A percentile compares a stretch with the other conserved stretches of the same genome.
phyloP scores from a whole-genome alignment of 2,329 filamentous ascomycete genomes.

The Hymenoscyphus repandus region DNA sequence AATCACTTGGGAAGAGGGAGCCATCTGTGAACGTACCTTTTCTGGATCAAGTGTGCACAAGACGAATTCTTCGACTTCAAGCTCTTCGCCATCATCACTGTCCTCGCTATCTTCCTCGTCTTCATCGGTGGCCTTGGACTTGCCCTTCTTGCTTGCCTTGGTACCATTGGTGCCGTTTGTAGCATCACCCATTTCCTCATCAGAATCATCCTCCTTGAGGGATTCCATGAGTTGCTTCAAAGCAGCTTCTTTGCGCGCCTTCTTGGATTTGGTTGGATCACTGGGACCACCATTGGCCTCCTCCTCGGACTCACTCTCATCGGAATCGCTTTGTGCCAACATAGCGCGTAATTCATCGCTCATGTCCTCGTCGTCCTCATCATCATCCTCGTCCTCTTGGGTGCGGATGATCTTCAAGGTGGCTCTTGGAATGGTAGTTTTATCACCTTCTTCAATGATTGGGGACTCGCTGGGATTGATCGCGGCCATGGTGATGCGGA shows the following conservation, averaged over 20 bases:
- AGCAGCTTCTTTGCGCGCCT: constrained; percentile 73
- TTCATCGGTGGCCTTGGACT: constrained; percentile 56
- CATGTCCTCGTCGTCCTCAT: constrained; percentile 54
- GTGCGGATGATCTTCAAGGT: constrained; percentile 89
- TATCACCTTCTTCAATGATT: constrained; percentile 58
- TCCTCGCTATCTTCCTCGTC: constrained; percentile 48
- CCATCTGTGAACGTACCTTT: constrained; percentile 55
- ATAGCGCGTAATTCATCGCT: constrained; percentile 53
- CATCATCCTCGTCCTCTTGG: constrained; percentile 53
- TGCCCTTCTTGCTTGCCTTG: constrained; percentile 63
- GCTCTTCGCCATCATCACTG: constrained; percentile 54
- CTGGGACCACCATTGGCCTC: constrained; percentile 85
- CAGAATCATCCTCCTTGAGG: constrained; percentile 50
- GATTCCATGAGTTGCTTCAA: constrained; percentile 72
- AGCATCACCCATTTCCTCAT: constrained; percentile 72
- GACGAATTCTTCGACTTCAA: constrained; percentile 81
- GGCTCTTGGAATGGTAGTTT: constrained; percentile 64
- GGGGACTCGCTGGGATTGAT: constrained; percentile 81
- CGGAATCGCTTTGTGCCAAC: constrained; percentile 41
- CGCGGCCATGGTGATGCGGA: constrained; percentile 97
- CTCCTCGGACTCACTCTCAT: constrained; percentile 58
- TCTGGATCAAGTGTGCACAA: constrained; percentile 93
- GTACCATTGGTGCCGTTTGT: constrained; percentile 53
- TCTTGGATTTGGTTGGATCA: constrained; percentile 84
- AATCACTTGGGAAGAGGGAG: constrained; percentile 2